phyloP scores from a whole-genome alignment of 768 basidiomycete genomes.

The Termitomyces sp. region DNA sequence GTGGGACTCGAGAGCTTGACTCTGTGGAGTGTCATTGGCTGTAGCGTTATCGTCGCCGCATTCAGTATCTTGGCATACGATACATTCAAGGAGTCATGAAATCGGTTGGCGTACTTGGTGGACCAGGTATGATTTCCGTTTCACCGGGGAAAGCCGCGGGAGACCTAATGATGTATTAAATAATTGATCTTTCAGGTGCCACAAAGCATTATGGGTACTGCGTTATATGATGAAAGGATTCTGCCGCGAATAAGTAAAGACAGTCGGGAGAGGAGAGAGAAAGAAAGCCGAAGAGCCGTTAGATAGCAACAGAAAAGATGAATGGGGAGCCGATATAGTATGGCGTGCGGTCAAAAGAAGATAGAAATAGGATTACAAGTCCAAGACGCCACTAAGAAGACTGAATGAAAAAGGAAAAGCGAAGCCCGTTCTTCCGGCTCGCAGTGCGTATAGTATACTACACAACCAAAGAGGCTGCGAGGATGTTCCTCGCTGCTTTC shows the following conservation, averaged over 20 bases:
- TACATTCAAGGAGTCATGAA: constrained; percentile 37
- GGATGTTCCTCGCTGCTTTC: constrained; percentile 10
- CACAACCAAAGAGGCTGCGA: not conserved
- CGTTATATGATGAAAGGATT: constrained; percentile 9
- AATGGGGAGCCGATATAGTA: constrained; percentile 14
- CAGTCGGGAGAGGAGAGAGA: not conserved
- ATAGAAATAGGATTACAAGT: constrained; percentile 36
- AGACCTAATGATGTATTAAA: constrained; percentile 4
- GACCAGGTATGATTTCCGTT: not conserved
- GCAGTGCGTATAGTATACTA: constrained; percentile 2
- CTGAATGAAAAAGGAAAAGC: no score
- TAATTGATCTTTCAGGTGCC: constrained; percentile 2
- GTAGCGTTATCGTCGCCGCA: constrained; percentile 72
- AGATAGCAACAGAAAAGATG: constrained; percentile 30
- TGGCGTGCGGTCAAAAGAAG: constrained; percentile 12
- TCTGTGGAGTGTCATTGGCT: constrained; percentile 69
- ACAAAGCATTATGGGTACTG: constrained; percentile 15
- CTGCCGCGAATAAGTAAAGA: constrained; percentile 9
- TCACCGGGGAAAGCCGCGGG: not conserved
- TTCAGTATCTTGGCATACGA: constrained; percentile 79
- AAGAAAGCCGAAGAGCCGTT: constrained; percentile 19
- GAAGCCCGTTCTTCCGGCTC: constrained; percentile 10
- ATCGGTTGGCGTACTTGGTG: not conserved
- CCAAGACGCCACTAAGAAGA: no score
- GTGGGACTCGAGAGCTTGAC: constrained; percentile 57